Evolutionary conservation across 805 yeast genomes (phyloP), one percentile per base, ranked within the genome.

Genomic region (Candida khao-thaluensis): DNA sequence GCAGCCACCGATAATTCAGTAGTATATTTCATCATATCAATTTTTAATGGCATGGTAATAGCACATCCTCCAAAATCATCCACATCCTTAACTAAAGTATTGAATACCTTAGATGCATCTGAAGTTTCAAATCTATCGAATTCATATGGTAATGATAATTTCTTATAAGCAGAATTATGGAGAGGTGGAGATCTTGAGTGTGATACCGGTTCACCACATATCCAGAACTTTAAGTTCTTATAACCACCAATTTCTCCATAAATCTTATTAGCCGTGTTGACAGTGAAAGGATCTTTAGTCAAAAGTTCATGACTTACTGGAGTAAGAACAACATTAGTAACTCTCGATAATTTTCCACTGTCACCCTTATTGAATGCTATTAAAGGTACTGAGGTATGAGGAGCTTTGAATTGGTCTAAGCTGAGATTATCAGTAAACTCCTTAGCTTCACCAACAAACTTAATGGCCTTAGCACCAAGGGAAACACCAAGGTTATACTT

Each of bases 111-210:
- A 2, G 57, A 54, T 7, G 82, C 86, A 50, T 78, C 75, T 15
- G 68, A 70, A 1, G 95, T 79, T 56, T 88, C 96, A 54, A 77
- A 79, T 45, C 72, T 69, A 11, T 63, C 74, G 55, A 90, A 89
- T 4, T 54, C 50, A 60, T 89, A 81, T 10, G 96, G 95, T 51
- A 93, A 70, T 5, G 89, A 88, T 42, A 88, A 70, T n/a, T 72
- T 64, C 41, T 76, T 55, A 66, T 83, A 93, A 20, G 84, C 88
- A 2, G 95, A 75, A 53, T 82, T 82, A 64, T 93, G 99, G 50
- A 93, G 71, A 12, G 74, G 66, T 30, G 99, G 99, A 2, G 97
- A 89, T 59, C 88, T 79, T 2, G 98, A 89, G 59, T 90, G 96
- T 7, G 76, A 61, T 40, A 90, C 74, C 36, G 98, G 97, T 9